Base-by-base conservation (phyloP, 805 yeast genomes). In the Yarrowia deformans region DNA sequence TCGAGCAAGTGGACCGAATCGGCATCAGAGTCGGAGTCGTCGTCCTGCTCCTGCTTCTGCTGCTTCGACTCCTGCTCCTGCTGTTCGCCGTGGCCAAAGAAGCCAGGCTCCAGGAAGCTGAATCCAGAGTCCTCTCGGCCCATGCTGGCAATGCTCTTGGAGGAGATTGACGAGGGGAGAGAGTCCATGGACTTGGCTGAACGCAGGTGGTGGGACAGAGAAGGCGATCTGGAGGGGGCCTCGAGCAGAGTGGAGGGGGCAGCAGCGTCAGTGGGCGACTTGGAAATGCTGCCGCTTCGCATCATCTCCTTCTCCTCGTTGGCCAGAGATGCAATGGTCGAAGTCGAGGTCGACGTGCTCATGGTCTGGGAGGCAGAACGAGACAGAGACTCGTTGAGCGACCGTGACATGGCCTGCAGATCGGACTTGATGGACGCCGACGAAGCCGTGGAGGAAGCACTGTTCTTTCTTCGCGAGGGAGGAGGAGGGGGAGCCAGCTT, bases 121-220 rank as follows among this genome's bases (percentile, higher is more conserved):
- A 56, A 56, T 2, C 63, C 63, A n/a, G 63, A 56, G 14, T 60
- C 67, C 43, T 60, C 54, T 14, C 50, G 67, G 6, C 54, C 54
- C 43, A 60, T 18, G 45, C 29, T 23, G 2, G 55, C 35, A 39
- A 63, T 63, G 18, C 48, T 37, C 56, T 49, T 63, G 68, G 56
- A 48, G 2, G 68, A 63, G 39, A 63, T 63, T 16, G 56, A 14
- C 0, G 68, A 49, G 29, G 68, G 68, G 4, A 63, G 68, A 4
- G 55, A 49, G 34, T 63, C 68, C 68, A 63, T 48, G 56, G 68
- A 63, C 39, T 40, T 63, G 39, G 37, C 68, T 6, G 68, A 35
- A 2, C 68, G 56, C 2, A 63, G 68, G 29, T 39, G 45, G 37
- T 48, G 55, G 13, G 46, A 19, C 29, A 63, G 29, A 35, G 67